Percentiles rank a stretch among this genome's conserved stretches.
Evolutionary conservation across 1,284 basidiomycete genomes (phyloP).

Genomic region (Sanghuangporus weigelae): DNA sequence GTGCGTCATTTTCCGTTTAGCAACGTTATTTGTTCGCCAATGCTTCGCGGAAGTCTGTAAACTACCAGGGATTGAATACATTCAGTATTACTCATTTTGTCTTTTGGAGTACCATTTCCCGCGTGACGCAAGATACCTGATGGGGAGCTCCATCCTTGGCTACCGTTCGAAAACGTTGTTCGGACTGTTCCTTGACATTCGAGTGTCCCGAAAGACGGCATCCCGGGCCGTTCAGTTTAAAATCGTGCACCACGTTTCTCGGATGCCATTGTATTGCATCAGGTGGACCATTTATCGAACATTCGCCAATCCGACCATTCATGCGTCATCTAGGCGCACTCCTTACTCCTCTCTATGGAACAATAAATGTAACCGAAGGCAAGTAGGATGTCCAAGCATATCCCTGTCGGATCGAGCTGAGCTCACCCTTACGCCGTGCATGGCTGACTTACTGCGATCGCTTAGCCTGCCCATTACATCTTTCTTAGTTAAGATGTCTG

Average conservation of each 20-base stretch:
- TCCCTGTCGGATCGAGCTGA: not conserved
- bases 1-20: not conserved
- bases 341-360: not conserved
- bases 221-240: not conserved
- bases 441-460: slow-evolving; percentile 2
- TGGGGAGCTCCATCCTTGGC: not conserved
- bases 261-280: not conserved
- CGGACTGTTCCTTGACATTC: not conserved
- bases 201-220: not conserved
- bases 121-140: not conserved
- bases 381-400: not conserved
- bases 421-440: not conserved
- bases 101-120: not conserved
- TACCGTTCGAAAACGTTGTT: not conserved
- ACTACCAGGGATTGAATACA: not conserved
- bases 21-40: not conserved
- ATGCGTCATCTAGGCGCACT: slow-evolving; percentile 3
- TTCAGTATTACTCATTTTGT: not conserved
- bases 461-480: not conserved
- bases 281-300: not conserved
- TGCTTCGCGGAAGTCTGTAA: not conserved
- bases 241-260: not conserved
- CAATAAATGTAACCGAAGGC: not conserved
- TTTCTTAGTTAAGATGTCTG: slow-evolving; percentile 1
- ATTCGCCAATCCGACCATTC: not conserved